Percentiles rank a stretch among this genome's conserved stretches.
phyloP scores from a whole-genome alignment of 2,329 filamentous ascomycete genomes.

The Didymella segeticola region DNA sequence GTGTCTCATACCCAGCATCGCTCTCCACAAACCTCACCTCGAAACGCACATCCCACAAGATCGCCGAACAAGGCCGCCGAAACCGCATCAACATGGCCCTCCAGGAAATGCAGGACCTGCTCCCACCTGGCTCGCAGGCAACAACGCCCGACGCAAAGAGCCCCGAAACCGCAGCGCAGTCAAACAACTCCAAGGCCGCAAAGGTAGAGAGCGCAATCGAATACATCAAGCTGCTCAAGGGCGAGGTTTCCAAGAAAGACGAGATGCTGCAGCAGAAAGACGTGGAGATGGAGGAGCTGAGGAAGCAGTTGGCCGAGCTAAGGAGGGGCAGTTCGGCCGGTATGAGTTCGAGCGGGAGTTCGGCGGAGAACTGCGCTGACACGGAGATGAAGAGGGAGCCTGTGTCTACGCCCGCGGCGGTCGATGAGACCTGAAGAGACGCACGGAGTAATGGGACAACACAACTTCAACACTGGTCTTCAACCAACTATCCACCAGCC shows the following conservation, averaged over 20 bases:
- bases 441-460: not conserved
- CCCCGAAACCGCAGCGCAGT: conserved; percentile 45
- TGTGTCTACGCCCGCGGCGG: conserved; percentile 4
- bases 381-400: conserved; percentile 9
- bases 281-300: conserved; percentile 59
- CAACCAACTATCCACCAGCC: not conserved
- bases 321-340: conserved; percentile 29
- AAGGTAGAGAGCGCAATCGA: conserved; percentile 97
- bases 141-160: conserved; percentile 43
- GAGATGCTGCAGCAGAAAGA: conserved; percentile 70
- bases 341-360: not conserved
- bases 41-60: conserved; percentile 96
- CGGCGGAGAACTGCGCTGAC: not conserved
- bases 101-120: conserved; percentile 84
- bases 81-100: conserved; percentile 95
- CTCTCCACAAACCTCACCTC: conserved; percentile 93
- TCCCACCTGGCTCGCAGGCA: conserved; percentile 64
- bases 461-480: not conserved
- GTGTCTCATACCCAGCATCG: conserved; percentile 87
- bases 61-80: conserved; percentile 92
- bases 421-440: conserved; percentile 12
- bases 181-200: conserved; percentile 78
- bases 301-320: conserved; percentile 58
- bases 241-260: conserved; percentile 72
- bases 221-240: conserved; percentile 86